Percentiles rank a stretch among this genome's conserved stretches.
phyloP scores from a whole-genome alignment of 2,329 filamentous ascomycete genomes.

The Xylariales sp. region DNA sequence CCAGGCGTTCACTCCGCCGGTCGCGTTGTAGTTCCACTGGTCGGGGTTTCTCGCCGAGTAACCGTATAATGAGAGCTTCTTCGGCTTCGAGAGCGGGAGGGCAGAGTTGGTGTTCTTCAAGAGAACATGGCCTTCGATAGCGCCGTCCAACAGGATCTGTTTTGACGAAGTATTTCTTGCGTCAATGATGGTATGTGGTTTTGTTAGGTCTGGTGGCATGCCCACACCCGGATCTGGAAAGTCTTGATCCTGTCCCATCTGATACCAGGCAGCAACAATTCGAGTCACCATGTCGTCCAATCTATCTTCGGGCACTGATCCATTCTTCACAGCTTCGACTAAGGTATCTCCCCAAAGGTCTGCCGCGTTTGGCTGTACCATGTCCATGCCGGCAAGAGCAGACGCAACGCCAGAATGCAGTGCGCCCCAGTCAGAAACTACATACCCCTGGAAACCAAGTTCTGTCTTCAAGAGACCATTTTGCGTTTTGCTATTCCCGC shows the following conservation, averaged over 20 bases:
- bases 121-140: slow-evolving; percentile 59
- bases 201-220: slow-evolving; percentile 43
- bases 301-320: slow-evolving; percentile 49
- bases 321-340: slow-evolving; percentile 53
- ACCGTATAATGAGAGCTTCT: slow-evolving; percentile 54
- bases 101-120: slow-evolving; percentile 55
- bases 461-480: slow-evolving; percentile 50
- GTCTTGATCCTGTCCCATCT: slow-evolving; percentile 45
- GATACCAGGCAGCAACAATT: slow-evolving; percentile 51
- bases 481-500: slow-evolving; percentile 53
- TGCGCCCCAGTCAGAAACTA: slow-evolving; percentile 53
- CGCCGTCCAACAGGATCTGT: slow-evolving; percentile 45
- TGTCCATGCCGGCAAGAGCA: slow-evolving; percentile 46
- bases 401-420: slow-evolving; percentile 52
- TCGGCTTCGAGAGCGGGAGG: slow-evolving; percentile 47
- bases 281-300: slow-evolving; percentile 58
- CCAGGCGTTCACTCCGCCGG: slow-evolving; percentile 30
- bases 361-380: slow-evolving; percentile 49
- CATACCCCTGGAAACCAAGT: slow-evolving; percentile 43
- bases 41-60: slow-evolving; percentile 51
- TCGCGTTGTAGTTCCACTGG: slow-evolving; percentile 35
- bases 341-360: slow-evolving; percentile 44
- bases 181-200: slow-evolving; percentile 49
- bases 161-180: slow-evolving; percentile 44
- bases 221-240: slow-evolving; percentile 45